Evolutionary conservation across 495 filamentous ascomycete genomes (phyloP).

Genomic region (Daldinia childiae): DNA sequence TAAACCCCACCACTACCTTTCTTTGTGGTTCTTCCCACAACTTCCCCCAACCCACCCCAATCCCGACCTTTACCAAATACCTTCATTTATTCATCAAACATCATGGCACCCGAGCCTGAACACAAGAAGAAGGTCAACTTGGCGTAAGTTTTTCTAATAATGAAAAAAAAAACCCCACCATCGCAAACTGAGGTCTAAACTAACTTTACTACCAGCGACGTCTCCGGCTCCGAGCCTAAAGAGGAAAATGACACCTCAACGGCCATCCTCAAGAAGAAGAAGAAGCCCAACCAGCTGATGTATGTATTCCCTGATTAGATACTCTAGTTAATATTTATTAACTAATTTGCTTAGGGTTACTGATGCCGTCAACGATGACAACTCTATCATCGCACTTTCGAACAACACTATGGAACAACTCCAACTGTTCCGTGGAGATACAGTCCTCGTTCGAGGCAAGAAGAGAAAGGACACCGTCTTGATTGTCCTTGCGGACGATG

Average conservation of each 20-base stretch:
- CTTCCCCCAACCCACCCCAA: constrained; percentile 8
- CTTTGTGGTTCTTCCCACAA: constrained; percentile 22
- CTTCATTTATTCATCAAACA: constrained; percentile 48
- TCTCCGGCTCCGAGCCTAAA: constrained; percentile 87
- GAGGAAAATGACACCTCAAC: constrained; percentile 95
- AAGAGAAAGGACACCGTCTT: constrained; percentile 99
- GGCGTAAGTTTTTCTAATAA: constrained; percentile 67
- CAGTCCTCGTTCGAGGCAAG: constrained; percentile 97
- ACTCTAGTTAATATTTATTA: constrained; percentile 43
- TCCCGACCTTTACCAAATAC: constrained; percentile 38
- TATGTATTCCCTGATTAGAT: constrained; percentile 56
- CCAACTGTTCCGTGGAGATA: constrained; percentile 97
- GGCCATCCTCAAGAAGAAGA: constrained; percentile 99
- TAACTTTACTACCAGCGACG: constrained; percentile 70
- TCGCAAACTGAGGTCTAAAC: constrained; percentile 22
- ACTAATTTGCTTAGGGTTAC: constrained; percentile 75
- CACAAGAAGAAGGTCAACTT: constrained; percentile 95
- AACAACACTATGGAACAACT: constrained; percentile 99
- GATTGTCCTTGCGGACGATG: constrained; percentile 96
- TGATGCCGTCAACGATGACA: constrained; percentile 98
- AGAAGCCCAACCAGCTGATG: constrained; percentile 99
- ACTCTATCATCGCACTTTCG: constrained; percentile 97
- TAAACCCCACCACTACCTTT: constrained; percentile 8
- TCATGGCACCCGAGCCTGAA: constrained; percentile 66
- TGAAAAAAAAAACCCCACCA: neutral